Base-by-base conservation (phyloP, 129 eudicot species). In the Sambucus nigra region DNA sequence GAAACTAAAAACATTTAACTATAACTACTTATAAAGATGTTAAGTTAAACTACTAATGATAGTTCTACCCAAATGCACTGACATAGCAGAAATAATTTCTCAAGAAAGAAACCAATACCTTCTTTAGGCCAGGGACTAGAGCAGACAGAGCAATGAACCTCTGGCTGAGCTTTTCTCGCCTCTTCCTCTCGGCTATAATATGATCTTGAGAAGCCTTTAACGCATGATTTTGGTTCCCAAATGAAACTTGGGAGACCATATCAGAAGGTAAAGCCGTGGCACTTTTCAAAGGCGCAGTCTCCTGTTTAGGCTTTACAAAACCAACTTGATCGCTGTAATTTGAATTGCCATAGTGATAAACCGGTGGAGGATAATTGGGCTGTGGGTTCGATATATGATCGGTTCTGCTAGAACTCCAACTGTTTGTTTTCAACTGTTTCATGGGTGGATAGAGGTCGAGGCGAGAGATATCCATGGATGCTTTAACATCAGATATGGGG, bases 131-230 rank as follows among this genome's bases (percentile, higher is more conserved):
- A 52, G 95, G 95, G 59, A 86, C 69, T 14, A 86, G 59, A 47
- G 87, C 84, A 65, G 95, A 78, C 29, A 86, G 72, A 26, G 86
- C 83, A 2, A 78, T 83, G 69, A 83, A 83, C 65, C 83, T 75
- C 57, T 75, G 86, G 18, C 80, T 83, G 17, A 83, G 83, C 53
- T 81, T 86, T 47, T 86, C 95, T 59, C 95, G 74, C 56, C 95
- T 86, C 67, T 73, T 86, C 62, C 95, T 78, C 63, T 86, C 95
- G 55, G 95, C 95, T 25, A 86, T 52, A 58, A 81, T 73, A 42
- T 86, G 87, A 67, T 86, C 95, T 68, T 68, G 73, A 55, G 63
- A 59, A 55, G 73, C 31, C 52, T 73, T 80, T 42, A 75, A 23
- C 23, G 48, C 68, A 51, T 60, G 45, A 29, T 73, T 70, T 10